phyloP scores from a whole-genome alignment of 2,329 filamentous ascomycete species.

The Clathrospora elynae region DNA sequence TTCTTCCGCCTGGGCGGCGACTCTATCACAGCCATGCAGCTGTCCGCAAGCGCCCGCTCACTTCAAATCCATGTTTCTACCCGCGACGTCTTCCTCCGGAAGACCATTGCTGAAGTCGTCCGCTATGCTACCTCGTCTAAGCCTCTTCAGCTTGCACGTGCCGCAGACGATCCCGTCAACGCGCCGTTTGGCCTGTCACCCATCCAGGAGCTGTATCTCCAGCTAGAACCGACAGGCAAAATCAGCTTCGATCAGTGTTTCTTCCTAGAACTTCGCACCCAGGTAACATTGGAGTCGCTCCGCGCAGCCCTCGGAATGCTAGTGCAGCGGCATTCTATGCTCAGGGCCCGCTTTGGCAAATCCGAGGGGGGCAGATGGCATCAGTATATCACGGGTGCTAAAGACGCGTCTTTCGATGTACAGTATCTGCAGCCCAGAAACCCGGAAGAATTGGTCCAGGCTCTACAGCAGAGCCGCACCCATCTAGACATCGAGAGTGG shows the following conservation, averaged over 20 bases:
- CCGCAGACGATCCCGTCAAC: no score
- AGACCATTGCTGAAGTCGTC: slow-evolving; percentile 12
- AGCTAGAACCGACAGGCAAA: background rate
- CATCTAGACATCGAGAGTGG: background rate
- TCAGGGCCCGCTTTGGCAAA: no score
- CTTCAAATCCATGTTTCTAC: slow-evolving; percentile 8
- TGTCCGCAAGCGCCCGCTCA: slow-evolving; percentile 22
- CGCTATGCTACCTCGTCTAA: no score
- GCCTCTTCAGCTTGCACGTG: no score
- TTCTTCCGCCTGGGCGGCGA: slow-evolving; percentile 34
- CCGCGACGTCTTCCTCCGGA: slow-evolving; percentile 22
- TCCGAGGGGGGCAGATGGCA: background rate
- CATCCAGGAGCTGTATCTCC: slow-evolving; percentile 42
- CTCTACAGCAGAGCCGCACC: background rate
- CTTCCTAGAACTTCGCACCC: background rate
- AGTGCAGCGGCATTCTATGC: no score
- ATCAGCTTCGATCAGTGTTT: background rate
- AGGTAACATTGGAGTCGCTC: no score
- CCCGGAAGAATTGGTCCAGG: background rate
- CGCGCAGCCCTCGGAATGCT: no score
- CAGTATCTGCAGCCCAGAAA: no score
- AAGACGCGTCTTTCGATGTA: background rate
- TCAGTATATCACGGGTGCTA: background rate
- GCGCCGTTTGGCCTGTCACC: background rate
- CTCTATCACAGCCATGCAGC: slow-evolving; percentile 33